Evolutionary conservation across 106 monocot species (phyloP).

Genomic region (Dactylorhiza incarnata): DNA sequence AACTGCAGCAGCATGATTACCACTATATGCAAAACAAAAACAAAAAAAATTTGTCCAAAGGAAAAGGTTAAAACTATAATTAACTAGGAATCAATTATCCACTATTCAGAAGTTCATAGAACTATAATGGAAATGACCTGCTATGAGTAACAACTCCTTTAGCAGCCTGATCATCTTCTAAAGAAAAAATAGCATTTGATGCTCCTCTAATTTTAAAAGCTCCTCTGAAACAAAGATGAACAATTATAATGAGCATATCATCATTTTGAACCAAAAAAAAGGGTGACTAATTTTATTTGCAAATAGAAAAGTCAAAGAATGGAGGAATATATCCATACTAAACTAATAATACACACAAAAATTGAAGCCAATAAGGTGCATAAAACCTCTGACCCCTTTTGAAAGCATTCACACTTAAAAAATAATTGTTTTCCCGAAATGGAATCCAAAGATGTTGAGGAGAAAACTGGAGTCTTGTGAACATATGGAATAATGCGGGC

Average conservation of each 20-base stretch:
- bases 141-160: slow-evolving; percentile 95
- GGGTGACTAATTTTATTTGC: not conserved
- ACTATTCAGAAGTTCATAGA: not conserved
- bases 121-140: slow-evolving; percentile 38
- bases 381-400: slow-evolving; percentile 65
- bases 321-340: not conserved
- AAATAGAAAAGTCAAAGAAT: not conserved
- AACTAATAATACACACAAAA: not conserved
- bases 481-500: slow-evolving; percentile 58
- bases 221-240: slow-evolving; percentile 35
- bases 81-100: not conserved
- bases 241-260: not conserved
- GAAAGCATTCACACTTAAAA: slow-evolving; percentile 95
- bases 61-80: not conserved
- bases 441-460: slow-evolving; percentile 53
- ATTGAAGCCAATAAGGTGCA: not conserved
- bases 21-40: slow-evolving; percentile 38
- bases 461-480: slow-evolving; percentile 69
- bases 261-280: no score
- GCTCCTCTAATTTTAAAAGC: slow-evolving; percentile 96
- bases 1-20: slow-evolving; percentile 96
- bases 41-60: not conserved
- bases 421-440: slow-evolving; percentile 51
- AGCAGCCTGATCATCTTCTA: slow-evolving; percentile 50
- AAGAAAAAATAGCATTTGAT: slow-evolving; percentile 85